Evolutionary conservation across 306 rosid species (phyloP), one percentile per base, ranked within the genome.

Genomic region (Ziziphus jujuba): DNA sequence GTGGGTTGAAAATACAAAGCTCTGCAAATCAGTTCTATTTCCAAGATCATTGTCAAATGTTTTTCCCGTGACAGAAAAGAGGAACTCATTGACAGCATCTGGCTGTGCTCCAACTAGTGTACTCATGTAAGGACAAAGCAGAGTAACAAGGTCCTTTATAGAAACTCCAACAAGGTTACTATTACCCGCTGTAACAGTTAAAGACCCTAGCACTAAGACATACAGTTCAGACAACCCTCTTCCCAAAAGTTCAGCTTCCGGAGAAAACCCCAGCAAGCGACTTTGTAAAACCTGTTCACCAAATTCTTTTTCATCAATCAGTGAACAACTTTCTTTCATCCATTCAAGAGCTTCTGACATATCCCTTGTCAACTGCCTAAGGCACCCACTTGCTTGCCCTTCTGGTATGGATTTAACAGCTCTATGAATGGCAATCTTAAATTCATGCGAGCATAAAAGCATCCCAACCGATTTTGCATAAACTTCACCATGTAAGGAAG

Each of bases 221-320:
- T 92, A 92, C 65, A 90, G 23, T 77, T 87, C 90, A 43, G 91
- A 92, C 63, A 92, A 72, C 65, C 88, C 93, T 76, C 87, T 84
- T 40, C 96, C 97, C 66, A 87, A 73, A 70, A 92, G 87, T 67
- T 87, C 93, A 53, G 69, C 72, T 65, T 62, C 82, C 73, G 74
- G 76, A 81, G 80, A 61, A 72, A 78, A 84, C 64, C 31, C 47
- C 50, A 57, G 61, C 58, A n/a, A 17, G 63, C 69, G 23, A 43
- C 64, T 24, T 16, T 25, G 55, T 24, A 22, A 51, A 54, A 43
- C 40, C 56, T 14, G 53, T 53, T 72, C 28, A 45, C 28, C 68
- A 71, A 62, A 43, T 61, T 84, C 78, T 55, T 64, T 72, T 65
- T 65, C 71, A 71, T 77, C 72, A 56, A 63, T 64, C 67, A 49